phyloP scores from a whole-genome alignment of 768 basidiomycete genomes.

The Neoboletus brunneissimus region DNA sequence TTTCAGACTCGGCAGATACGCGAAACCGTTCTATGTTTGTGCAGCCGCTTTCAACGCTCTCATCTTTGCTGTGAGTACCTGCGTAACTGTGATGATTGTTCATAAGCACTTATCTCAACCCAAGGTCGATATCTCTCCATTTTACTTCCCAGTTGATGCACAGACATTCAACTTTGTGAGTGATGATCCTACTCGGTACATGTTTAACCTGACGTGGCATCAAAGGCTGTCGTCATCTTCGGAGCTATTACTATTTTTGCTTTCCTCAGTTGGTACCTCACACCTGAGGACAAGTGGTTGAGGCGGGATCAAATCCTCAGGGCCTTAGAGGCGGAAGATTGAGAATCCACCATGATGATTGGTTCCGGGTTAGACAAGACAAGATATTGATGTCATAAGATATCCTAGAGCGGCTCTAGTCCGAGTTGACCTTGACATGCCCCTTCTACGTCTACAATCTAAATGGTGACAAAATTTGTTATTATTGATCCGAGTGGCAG shows the following conservation, averaged over 20 bases:
- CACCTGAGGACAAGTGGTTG: conserved; percentile 79
- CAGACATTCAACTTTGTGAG: conserved; percentile 83
- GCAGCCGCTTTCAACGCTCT: conserved; percentile 71
- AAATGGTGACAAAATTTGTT: conserved; percentile 2
- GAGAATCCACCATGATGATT: conserved; percentile 1
- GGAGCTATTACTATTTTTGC: conserved; percentile 77
- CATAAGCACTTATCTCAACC: conserved; percentile 3
- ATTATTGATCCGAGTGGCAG: not conserved
- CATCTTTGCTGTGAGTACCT: conserved; percentile 62
- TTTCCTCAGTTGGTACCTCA: conserved; percentile 72
- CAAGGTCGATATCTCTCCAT: conserved; percentile 82
- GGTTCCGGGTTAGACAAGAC: not conserved
- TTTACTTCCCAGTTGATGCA: conserved; percentile 78
- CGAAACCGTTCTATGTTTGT: conserved; percentile 65
- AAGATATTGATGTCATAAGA: conserved; percentile 2
- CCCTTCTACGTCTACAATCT: conserved; percentile 76
- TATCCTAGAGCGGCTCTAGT: conserved; percentile 47
- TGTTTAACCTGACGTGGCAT: conserved; percentile 10
- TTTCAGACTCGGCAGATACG: conserved; percentile 67
- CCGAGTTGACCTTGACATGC: conserved; percentile 73
- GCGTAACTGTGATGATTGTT: not conserved
- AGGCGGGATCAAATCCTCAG: conserved; percentile 57
- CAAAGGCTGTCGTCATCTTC: conserved; percentile 74
- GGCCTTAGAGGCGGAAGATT: conserved; percentile 38
- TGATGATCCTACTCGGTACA: conserved; percentile 9